Percentiles rank a stretch among this genome's conserved stretches.
These are phyloP conservation scores for Dactylonectria macrodidyma DNA, from an alignment of 2,329 filamentous ascomycete species.

Conservation along the genomic window DNA sequence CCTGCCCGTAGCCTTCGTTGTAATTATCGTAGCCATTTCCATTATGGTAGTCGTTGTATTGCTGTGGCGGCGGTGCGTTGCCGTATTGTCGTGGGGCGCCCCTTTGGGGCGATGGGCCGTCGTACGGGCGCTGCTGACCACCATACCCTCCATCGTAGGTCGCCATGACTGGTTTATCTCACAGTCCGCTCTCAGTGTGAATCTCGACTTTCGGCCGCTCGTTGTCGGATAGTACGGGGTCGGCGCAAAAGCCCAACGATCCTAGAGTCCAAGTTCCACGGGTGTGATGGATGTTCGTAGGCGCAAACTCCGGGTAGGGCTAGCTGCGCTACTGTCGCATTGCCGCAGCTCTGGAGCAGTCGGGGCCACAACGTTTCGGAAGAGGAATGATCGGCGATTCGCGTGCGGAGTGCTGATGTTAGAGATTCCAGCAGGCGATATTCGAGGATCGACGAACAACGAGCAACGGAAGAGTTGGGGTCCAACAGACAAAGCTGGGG, in stretches of 20 bases:
- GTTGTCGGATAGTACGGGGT: slow-evolving; percentile 15
- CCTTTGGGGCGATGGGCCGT: slow-evolving; percentile 61
- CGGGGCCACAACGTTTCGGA: slow-evolving; percentile 40
- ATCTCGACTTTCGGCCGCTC: slow-evolving; percentile 14
- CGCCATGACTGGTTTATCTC: slow-evolving; percentile 57
- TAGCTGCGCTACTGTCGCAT: slow-evolving; percentile 46
- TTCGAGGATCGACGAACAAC: slow-evolving; percentile 32
- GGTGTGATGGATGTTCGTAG: slow-evolving; percentile 20
- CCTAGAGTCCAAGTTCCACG: slow-evolving; percentile 12
- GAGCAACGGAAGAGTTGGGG: slow-evolving; percentile 2
- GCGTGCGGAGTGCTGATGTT: slow-evolving; percentile 36
- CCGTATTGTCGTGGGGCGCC: slow-evolving; percentile 56
- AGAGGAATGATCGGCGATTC: slow-evolving; percentile 41
- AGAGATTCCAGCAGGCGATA: slow-evolving; percentile 25
- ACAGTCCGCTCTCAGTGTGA: slow-evolving; percentile 6
- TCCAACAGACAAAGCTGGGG: slow-evolving; percentile 13
- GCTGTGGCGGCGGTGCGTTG: slow-evolving; percentile 51
- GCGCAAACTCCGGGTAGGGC: slow-evolving; percentile 35
- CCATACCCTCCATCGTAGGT: slow-evolving; percentile 62
- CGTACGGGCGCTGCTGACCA: slow-evolving; percentile 64
- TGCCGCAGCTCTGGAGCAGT: slow-evolving; percentile 35
- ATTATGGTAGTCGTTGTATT: slow-evolving; percentile 62
- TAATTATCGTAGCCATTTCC: slow-evolving; percentile 63
- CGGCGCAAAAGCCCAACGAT: slow-evolving; percentile 16
- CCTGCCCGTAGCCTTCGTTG: slow-evolving; percentile 57